Evolutionary conservation across 352 stramenopile genomes (phyloP).

Genomic region (Stramenopiles sp.): DNA sequence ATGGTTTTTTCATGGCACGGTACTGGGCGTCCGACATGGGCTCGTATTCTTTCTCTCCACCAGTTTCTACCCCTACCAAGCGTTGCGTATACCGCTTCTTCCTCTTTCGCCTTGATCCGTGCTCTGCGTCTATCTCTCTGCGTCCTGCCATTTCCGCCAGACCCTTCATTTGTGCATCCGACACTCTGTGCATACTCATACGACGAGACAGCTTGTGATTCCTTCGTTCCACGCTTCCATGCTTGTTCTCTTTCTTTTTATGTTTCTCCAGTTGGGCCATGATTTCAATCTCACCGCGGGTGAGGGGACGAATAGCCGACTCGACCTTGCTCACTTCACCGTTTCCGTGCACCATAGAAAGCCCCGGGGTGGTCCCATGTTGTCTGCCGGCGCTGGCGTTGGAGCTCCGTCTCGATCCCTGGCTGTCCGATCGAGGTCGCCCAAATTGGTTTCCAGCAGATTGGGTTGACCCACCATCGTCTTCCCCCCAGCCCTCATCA

Average conservation of each 20-base stretch:
- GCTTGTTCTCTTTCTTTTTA: not conserved
- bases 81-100: not conserved
- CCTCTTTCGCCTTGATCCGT: not conserved
- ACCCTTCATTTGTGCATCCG: not conserved
- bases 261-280: not conserved
- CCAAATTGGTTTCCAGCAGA: not conserved
- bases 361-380: not conserved
- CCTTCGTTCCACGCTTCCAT: not conserved
- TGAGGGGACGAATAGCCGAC: not conserved
- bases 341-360: too few species aligned
- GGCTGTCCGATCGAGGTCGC: not conserved
- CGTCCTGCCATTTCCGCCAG: not conserved
- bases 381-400: not conserved
- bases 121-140: not conserved
- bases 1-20: not conserved
- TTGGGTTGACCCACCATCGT: not conserved
- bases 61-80: not conserved
- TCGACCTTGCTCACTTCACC: not conserved
- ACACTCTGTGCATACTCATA: not conserved
- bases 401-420: not conserved
- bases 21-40: not conserved
- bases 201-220: not conserved
- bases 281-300: not conserved
- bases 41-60: not conserved
- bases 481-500: not conserved